Evolutionary conservation across 2,329 filamentous ascomycete genomes (phyloP).

Genomic region (Clarireedia homoeocarpa): DNA sequence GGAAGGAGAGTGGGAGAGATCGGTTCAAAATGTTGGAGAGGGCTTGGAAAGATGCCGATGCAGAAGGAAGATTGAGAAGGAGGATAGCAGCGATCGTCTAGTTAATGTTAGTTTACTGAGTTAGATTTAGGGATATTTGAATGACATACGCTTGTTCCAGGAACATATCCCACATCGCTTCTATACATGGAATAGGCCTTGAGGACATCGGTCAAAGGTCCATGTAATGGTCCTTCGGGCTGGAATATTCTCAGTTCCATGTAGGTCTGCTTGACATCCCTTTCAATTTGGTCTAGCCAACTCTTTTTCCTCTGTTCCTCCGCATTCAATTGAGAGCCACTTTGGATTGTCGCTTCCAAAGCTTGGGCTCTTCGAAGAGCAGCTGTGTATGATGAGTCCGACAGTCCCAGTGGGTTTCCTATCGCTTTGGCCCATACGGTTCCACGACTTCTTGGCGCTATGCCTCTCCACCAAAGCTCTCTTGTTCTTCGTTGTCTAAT

Average conservation of each 20-base stretch:
- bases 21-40: conserved; percentile 74
- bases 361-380: conserved; percentile 61
- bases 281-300: conserved; percentile 57
- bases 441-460: conserved; percentile 58
- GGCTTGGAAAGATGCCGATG: conserved; percentile 58
- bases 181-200: conserved; percentile 77
- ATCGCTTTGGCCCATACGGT: conserved; percentile 29
- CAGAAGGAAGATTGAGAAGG: conserved; percentile 59
- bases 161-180: conserved; percentile 70
- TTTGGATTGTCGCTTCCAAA: conserved; percentile 39
- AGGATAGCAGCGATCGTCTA: conserved; percentile 66
- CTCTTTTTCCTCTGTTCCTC: conserved; percentile 48
- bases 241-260: conserved; percentile 64
- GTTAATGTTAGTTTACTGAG: background rate
- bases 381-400: conserved; percentile 58
- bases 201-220: conserved; percentile 61
- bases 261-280: conserved; percentile 61
- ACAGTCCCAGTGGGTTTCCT: conserved; percentile 33
- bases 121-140: background rate
- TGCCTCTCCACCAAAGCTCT: conserved; percentile 76
- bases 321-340: conserved; percentile 24
- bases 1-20: conserved; percentile 66
- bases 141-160: conserved; percentile 62
- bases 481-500: conserved; percentile 60
- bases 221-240: conserved; percentile 48